phyloP scores from a whole-genome alignment of 148 eudicot species.

The Vaccinium vitisidaea region DNA sequence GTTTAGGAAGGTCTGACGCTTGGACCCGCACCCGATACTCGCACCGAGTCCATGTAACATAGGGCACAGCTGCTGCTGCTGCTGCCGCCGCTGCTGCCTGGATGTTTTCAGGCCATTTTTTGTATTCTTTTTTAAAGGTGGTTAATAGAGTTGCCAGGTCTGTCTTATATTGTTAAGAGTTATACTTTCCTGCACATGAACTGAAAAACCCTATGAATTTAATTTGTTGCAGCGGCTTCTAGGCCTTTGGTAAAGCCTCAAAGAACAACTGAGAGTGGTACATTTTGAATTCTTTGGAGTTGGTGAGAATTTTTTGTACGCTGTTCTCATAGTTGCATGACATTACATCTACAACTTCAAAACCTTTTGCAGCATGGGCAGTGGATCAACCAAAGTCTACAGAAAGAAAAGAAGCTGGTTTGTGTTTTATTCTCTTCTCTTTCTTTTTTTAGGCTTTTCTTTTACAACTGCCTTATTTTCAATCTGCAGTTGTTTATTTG shows the following conservation, averaged over 20 bases:
- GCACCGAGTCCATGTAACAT: too few relatives aligned
- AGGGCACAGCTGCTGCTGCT: too few relatives aligned
- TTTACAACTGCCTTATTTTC: not conserved
- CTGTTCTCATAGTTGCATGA: not conserved
- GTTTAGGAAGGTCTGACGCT: too few relatives aligned
- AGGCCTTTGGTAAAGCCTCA: too few relatives aligned
- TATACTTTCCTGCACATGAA: not conserved
- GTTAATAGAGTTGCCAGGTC: not conserved
- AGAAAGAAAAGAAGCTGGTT: not conserved
- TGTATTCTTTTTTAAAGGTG: not conserved
- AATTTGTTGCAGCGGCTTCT: too few relatives aligned
- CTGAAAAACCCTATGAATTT: not conserved
- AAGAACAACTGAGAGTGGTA: too few relatives aligned
- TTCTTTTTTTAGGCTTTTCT: not conserved
- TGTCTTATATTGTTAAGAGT: too few relatives aligned
- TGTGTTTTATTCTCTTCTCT: not conserved
- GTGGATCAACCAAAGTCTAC: not conserved
- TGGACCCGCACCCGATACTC: too few relatives aligned
- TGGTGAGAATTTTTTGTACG: not conserved
- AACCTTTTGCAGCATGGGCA: too few relatives aligned
- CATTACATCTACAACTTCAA: not conserved
- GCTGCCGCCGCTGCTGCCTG: too few relatives aligned
- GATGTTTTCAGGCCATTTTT: too few relatives aligned
- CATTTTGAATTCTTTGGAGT: not conserved
- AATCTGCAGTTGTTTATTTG: not conserved